Percentiles rank a stretch among this genome's conserved stretches.
Evolutionary conservation across 2,329 filamentous ascomycete species (phyloP).

Genomic region (Fusarium miscanthi): DNA sequence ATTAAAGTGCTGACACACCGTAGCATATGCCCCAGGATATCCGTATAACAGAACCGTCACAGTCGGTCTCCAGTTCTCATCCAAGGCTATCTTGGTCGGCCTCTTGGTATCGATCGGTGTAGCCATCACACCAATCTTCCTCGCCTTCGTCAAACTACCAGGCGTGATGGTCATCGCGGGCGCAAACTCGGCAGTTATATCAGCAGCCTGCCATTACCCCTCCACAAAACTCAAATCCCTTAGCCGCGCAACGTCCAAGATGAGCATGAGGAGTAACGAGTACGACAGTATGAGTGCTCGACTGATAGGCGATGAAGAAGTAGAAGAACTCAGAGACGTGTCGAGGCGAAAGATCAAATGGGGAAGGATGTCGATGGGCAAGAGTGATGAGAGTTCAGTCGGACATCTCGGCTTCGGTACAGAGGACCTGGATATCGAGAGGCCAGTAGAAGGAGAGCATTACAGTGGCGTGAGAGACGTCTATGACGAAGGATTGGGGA

Average conservation of each 20-base stretch:
- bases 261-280: not conserved
- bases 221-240: constrained; percentile 3
- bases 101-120: constrained; percentile 6
- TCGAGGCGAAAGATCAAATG: constrained; percentile 25
- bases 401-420: constrained; percentile 34
- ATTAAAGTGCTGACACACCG: not conserved
- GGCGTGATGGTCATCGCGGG: constrained; percentile 28
- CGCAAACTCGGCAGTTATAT: constrained; percentile 30
- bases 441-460: constrained; percentile 27
- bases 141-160: constrained; percentile 20
- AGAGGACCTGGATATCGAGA: constrained; percentile 16
- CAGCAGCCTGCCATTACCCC: constrained; percentile 28
- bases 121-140: constrained; percentile 3
- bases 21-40: not conserved
- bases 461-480: constrained; percentile 17
- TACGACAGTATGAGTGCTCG: not conserved
- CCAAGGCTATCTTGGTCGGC: constrained; percentile 18
- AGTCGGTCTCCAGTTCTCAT: constrained; percentile 21
- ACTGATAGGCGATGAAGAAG: constrained; percentile 3
- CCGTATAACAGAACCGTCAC: not conserved
- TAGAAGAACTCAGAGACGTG: not conserved
- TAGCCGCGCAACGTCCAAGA: not conserved
- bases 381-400: constrained; percentile 10
- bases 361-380: constrained; percentile 21
- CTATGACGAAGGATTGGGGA: not conserved